These are phyloP conservation scores for Diplosphaera chodatii DNA, from an alignment of 139 green algal species.

Conservation along the genomic window DNA sequence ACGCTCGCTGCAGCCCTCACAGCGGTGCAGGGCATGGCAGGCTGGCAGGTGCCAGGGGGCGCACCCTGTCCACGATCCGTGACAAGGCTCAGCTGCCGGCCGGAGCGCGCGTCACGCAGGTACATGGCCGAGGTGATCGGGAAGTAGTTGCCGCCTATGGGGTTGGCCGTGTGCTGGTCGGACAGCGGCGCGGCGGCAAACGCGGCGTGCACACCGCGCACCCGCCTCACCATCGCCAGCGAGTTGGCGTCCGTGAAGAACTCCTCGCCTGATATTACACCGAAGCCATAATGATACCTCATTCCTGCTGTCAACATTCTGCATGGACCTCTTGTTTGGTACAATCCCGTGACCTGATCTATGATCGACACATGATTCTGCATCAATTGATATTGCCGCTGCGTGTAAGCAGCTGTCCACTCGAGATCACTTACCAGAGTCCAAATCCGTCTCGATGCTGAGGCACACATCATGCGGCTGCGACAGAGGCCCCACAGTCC, in stretches of 20 bases:
- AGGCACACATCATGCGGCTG: slow-evolving; percentile 30
- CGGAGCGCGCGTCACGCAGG: slow-evolving; percentile 15
- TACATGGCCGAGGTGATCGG: slow-evolving; percentile 57
- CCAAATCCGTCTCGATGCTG: background rate
- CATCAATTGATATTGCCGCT: no score
- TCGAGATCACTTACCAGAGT: no score
- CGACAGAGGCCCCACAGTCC: slow-evolving; percentile 64
- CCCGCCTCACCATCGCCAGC: slow-evolving; percentile 51
- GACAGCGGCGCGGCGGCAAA: slow-evolving; percentile 26
- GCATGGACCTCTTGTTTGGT: no score
- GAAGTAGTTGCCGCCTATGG: slow-evolving; percentile 68
- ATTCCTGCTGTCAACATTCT: no score
- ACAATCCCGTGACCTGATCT: no score
- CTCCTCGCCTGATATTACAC: background rate
- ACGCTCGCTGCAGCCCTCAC: no score
- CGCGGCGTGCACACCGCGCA: slow-evolving; percentile 21
- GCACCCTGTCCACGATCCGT: background rate
- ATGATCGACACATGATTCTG: no score
- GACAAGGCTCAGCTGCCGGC: background rate
- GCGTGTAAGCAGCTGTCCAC: no score
- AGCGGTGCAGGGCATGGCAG: no score
- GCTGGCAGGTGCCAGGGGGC: background rate
- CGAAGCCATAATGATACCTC: no score
- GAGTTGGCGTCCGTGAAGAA: slow-evolving; percentile 75
- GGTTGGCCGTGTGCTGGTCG: slow-evolving; percentile 47